Evolutionary conservation across 495 filamentous ascomycete genomes (phyloP), one percentile per base, ranked within the genome.

Genomic region (Penicillium antarcticum): DNA sequence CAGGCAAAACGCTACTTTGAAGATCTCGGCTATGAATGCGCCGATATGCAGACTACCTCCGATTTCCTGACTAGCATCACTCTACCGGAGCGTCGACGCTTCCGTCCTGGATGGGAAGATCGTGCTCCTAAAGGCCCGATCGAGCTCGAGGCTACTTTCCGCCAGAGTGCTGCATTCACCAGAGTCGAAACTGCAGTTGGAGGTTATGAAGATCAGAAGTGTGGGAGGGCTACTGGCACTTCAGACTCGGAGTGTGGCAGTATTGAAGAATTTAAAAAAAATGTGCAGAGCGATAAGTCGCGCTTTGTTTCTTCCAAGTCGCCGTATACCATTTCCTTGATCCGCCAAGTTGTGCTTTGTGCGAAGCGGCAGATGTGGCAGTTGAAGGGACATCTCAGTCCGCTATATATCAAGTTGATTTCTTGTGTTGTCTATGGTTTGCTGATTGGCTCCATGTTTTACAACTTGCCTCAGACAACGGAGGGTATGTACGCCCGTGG

Each of bases 1-100:
- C 81, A 89, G 51, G 91, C 91, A 0, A 76, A 84, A 45, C 65
- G 62, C 5, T 95, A 95, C 58, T 95, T 96, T 48, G 87, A 94
- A 58, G 79, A 82, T 0, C 77, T 96, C 14, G 91, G 91, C 12
- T 96, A 89, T 55, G 74, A 85, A 29, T 83, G 85, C 10, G 85
- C 84, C 34, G 86, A 86, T 1, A 76, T 89, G 52, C 86, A 90
- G 62, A 96, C 89, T 0, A 89, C 87, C 0, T 84, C 88, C 0
- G 89, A 96, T 59, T 96, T 89, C 53, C 71, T 96, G 8, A 95
- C 89, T 9, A 86, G 85, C 23, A 89, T 86, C 57, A 94, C 90
- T 1, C 83, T 81, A 43, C 80, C 88, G 0, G 67, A 70, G 14
- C 85, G 90, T 57, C 81, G 88, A 36, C 64, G 80, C 32, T 76